Percentiles rank a stretch among this genome's conserved stretches.
These are phyloP conservation scores for Spizellomyces sp. DNA, from an alignment of 192 early-diverging fungal species.

Conservation along the genomic window DNA sequence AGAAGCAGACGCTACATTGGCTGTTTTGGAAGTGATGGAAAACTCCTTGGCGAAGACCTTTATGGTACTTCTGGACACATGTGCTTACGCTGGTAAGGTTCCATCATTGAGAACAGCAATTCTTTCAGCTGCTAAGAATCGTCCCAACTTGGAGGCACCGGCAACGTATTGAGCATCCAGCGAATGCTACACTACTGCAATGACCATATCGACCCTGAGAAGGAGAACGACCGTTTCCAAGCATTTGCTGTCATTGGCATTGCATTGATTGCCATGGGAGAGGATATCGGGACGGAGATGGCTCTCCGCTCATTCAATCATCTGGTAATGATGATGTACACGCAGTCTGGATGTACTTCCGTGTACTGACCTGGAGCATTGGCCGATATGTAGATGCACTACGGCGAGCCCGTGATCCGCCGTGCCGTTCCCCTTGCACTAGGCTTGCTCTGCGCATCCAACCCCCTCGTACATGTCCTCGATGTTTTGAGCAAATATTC, in stretches of 20 bases:
- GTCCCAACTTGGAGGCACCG: constrained; percentile 60
- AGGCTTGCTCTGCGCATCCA: constrained; percentile 93
- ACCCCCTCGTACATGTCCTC: constrained; percentile 88
- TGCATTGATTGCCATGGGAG: constrained; percentile 94
- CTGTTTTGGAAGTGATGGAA: constrained; percentile 93
- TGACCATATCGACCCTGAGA: constrained; percentile 87
- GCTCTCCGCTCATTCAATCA: constrained; percentile 93
- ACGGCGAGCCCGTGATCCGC: constrained; percentile 94
- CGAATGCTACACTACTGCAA: constrained; percentile 94
- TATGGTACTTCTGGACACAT: constrained; percentile 83
- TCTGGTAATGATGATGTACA: constrained; percentile 53
- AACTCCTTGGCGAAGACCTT: constrained; percentile 91
- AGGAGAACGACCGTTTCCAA: constrained; percentile 88
- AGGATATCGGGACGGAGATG: constrained; percentile 97
- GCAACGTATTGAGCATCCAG: constrained; percentile 96
- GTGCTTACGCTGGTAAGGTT: constrained; percentile 77
- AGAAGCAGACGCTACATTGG: constrained; percentile 84
- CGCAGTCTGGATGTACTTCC: not conserved
- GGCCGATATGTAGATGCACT: constrained; percentile 78
- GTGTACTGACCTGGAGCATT: not conserved
- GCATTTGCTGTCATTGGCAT: constrained; percentile 96
- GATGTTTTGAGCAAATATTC: constrained; percentile 98
- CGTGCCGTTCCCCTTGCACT: constrained; percentile 93
- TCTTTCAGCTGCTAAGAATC: not conserved
- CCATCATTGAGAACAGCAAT: not conserved